A percentile compares a stretch with the other conserved stretches of the same genome.
Evolutionary conservation across 1,284 basidiomycete species (phyloP).

Genomic region (Boletus austroedulis): DNA sequence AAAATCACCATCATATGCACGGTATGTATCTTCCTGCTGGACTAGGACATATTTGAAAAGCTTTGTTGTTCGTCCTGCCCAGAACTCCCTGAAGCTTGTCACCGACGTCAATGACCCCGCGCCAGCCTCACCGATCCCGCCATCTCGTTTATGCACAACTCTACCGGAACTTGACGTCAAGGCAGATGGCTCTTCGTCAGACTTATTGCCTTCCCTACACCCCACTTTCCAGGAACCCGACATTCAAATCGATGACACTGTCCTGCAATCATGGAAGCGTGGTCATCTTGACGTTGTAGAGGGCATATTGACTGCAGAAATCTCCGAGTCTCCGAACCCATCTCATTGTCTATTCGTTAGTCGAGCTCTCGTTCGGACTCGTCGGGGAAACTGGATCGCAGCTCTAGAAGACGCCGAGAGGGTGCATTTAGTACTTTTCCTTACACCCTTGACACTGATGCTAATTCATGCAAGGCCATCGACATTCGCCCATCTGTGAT

Average conservation of each 20-base stretch:
- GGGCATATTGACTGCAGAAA: background rate
- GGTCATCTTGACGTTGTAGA: too few relatives aligned
- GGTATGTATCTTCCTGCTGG: background rate
- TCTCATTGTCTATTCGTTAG: background rate
- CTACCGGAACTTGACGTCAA: too few relatives aligned
- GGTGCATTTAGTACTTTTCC: background rate
- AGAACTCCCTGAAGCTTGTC: too few relatives aligned
- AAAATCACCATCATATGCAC: background rate
- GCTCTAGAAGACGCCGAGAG: background rate
- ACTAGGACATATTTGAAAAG: background rate
- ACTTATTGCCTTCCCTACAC: background rate
- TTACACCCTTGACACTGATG: too few relatives aligned
- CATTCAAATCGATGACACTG: background rate
- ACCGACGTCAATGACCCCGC: too few relatives aligned
- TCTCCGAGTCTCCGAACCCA: background rate
- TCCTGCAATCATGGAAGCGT: background rate
- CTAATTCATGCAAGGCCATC: background rate
- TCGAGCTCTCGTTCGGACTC: constrained; percentile 4
- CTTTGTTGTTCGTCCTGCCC: background rate
- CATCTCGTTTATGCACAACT: too few relatives aligned
- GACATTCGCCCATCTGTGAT: background rate
- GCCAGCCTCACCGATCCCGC: too few relatives aligned
- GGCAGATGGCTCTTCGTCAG: too few relatives aligned
- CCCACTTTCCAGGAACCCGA: background rate
- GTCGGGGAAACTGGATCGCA: background rate